Evolutionary conservation across 768 basidiomycete genomes (phyloP), one percentile per base, ranked within the genome.

Genomic region (Daedaleopsis nitida): DNA sequence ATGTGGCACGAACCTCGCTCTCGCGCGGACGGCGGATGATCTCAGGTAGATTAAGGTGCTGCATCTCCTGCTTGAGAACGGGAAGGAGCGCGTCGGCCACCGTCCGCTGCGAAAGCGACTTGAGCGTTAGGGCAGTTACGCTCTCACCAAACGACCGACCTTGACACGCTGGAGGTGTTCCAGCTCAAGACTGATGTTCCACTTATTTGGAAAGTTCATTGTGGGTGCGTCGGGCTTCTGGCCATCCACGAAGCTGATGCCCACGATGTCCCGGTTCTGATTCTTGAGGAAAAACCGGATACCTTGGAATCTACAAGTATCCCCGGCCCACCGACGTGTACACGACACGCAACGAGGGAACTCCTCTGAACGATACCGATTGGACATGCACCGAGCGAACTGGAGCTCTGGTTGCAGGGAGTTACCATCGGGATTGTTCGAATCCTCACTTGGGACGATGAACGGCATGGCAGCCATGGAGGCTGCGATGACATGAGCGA

Each of bases 251-350:
- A 92, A 93, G 65, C 86, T 85, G 55, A 90, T 82, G 21, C 85
- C 88, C 48, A 84, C 79, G 50, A 91, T 82, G 45, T 81, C 80
- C 62, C 81, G 74, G 43, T 85, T 77, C 43, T 73, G 63, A 61
- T 90, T 85, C 63, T 88, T 86, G 67, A 89, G 77, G 73, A 93
- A 88, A 69, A 85, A 89, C 19, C 91, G 84, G 64, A 93, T 89
- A n/a, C 86, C 85, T 71, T 92, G 91, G 74, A 93, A 93, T 24
- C 91, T 86, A 69, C 91, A 93, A 2, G 90, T 92, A 70, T 93
- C 91, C 43, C 91, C 91, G 0, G 90, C 90, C 91, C 91, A 92
- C 23, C 91, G 87, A 44, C 91, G 86, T 37, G 88, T 92, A 72
- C 91, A 93, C 3, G 90, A 88, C 38, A 92, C 88, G 68, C 91